phyloP scores from a whole-genome alignment of 2,329 filamentous ascomycete species.

The Paecilomyces variotii region DNA sequence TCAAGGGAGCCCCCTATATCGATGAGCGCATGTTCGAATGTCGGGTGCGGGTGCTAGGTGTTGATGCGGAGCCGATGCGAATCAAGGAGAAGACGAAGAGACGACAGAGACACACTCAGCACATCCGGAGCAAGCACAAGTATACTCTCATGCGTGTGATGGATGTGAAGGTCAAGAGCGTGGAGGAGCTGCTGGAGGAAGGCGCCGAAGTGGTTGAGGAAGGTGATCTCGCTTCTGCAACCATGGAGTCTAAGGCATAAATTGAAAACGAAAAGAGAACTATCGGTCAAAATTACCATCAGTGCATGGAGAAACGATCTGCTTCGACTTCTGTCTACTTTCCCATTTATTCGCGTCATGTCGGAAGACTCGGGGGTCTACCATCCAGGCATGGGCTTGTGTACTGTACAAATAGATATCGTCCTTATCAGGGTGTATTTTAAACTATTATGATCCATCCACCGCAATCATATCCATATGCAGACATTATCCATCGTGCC shows the following conservation, averaged over 20 bases:
- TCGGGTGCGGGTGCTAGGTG: constrained; percentile 73
- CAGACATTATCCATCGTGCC: too few relatives aligned
- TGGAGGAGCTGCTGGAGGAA: constrained; percentile 45
- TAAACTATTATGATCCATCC: not conserved
- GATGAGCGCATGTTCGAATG: constrained; percentile 81
- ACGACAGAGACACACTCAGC: constrained; percentile 60
- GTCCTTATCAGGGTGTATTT: not conserved
- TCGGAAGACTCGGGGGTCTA: not conserved
- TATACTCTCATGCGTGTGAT: constrained; percentile 81
- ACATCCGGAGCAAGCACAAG: constrained; percentile 79
- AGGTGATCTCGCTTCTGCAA: constrained; percentile 8
- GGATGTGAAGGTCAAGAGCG: constrained; percentile 61
- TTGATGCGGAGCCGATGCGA: constrained; percentile 71
- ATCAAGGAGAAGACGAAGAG: constrained; percentile 75
- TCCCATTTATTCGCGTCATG: not conserved
- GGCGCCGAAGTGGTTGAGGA: constrained; percentile 30
- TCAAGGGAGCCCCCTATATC: constrained; percentile 73
- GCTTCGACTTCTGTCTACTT: not conserved
- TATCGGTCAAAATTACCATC: not conserved
- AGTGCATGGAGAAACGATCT: not conserved
- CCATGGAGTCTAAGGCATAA: constrained; percentile 19
- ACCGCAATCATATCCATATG: not conserved
- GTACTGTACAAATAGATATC: not conserved
- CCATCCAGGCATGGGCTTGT: not conserved
- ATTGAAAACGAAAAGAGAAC: not conserved